Base-by-base conservation (phyloP, 768 basidiomycete species). In the Tulasnella sp. region DNA sequence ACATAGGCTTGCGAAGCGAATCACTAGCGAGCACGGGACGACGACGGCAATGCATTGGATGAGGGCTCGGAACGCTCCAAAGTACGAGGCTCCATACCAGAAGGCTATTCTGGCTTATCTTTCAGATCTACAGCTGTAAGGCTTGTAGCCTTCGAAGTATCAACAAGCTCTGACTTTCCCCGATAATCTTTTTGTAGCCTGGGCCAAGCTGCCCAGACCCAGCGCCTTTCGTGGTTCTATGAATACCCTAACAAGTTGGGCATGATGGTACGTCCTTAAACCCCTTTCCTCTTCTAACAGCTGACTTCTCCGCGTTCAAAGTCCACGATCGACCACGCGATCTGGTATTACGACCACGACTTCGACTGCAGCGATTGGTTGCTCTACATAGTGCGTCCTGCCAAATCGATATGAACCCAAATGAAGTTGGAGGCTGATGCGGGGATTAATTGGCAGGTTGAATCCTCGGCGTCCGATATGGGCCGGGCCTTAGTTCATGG, bases 361-460 rank as follows among this genome's bases (percentile, higher is more conserved):
- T 87, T 92, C 65, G 76, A 87, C 67, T 87, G 85, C 66, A 83
- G 83, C 26, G 84, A 90, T 61, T 91, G 88, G 81, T 64, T 91
- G 30, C 77, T 92, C 56, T 86, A 88, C 65, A 83, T 84, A 54
- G 88, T 87, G 64, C 61, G 82, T 48, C 45, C 19, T 56, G n/a
- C n/a, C 62, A 45, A 32, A 61, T 49, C 45, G 52, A 51, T 2
- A 27, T 10, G 29, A 23, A 34, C 30, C 53, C 54, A 32, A 15
- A 38, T 38, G 5, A 38, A 38, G 15, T 15, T 15, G 34, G 7
- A 38, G 34, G 15, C 34, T 38, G 5, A 38, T 15, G 34, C 15
- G 34, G 34, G 34, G 34, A 38, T 38, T 38, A 38, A 38, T 15
- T 23, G 34, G 43, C 51, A 86, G 85, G 80, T 88, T 67, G 73